A percentile compares a stretch with the other conserved stretches of the same genome.
phyloP scores from a whole-genome alignment of 179 eudicot genomes.

The Silene coronaria region DNA sequence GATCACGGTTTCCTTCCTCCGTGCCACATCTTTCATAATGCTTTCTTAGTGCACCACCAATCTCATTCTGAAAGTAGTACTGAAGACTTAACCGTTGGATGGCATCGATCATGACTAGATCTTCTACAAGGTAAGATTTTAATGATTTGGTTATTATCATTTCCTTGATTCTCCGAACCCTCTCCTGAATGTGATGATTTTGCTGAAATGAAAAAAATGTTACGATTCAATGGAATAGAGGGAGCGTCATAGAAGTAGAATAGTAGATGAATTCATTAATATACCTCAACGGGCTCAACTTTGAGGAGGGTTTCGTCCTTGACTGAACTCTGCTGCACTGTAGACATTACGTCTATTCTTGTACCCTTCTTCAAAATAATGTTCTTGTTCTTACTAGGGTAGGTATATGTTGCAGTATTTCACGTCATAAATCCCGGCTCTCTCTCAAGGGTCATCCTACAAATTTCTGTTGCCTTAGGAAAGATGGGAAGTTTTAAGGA shows the following conservation, averaged over 20 bases:
- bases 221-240: not conserved
- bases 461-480: not conserved
- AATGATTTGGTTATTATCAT: not conserved
- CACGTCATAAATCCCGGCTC: not conserved
- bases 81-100: constrained; percentile 48
- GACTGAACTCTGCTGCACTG: not conserved
- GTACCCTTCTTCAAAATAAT: not conserved
- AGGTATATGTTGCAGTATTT: constrained; percentile 11
- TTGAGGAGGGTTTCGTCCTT: not conserved
- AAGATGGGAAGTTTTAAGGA: not conserved
- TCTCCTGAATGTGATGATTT: not conserved
- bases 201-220: not conserved
- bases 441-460: constrained; percentile 23
- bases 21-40: constrained; percentile 2
- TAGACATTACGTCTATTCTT: too few relatives aligned
- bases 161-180: not conserved
- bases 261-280: not conserved
- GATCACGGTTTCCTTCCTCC: constrained; percentile 1
- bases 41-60: constrained; percentile 21
- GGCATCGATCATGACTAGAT: constrained; percentile 42
- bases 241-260: not conserved
- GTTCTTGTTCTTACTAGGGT: not conserved
- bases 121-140: constrained; percentile 11
- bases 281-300: not conserved
- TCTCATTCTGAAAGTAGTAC: constrained; percentile 44